Conservation (phyloP, 1,284 basidiomycete species). For the Cutaneotrichosporon cutaneum region DNA sequence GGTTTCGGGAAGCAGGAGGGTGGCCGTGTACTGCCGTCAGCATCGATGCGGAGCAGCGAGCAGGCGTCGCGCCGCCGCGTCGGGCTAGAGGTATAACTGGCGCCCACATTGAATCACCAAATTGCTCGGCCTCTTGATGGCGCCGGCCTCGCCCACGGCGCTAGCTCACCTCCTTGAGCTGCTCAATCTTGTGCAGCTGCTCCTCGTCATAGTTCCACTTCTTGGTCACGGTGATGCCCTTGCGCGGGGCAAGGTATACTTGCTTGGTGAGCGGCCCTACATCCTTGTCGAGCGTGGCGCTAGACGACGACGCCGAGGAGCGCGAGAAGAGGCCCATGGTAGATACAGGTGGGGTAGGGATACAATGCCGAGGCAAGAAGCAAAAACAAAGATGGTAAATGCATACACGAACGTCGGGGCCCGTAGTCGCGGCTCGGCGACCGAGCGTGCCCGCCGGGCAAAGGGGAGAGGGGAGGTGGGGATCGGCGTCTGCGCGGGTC, state of each 20-base stretch:
- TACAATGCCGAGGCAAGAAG: neutral
- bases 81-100: too few relatives aligned
- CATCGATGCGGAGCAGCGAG: neutral
- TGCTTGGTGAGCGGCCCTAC: conserved; percentile 16
- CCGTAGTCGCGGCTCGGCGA: neutral
- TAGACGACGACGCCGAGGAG: conserved; percentile 8
- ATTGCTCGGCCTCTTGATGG: too few relatives aligned
- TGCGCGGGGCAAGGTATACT: conserved; percentile 15
- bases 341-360: neutral
- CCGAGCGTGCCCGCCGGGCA: neutral
- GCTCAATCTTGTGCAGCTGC: conserved; percentile 61
- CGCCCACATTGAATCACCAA: too few relatives aligned
- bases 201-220: conserved; percentile 66
- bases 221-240: conserved; percentile 32
- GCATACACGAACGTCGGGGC: neutral
- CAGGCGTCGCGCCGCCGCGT: neutral
- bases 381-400: neutral
- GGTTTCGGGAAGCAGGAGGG: conserved; percentile 62
- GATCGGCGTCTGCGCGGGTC: neutral
- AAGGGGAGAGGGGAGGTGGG: neutral
- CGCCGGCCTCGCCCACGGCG: neutral
- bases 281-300: conserved; percentile 7
- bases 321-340: conserved; percentile 21
- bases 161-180: conserved; percentile 61
- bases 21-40: conserved; percentile 62